Base-by-base conservation (phyloP, 345 rosid species). In the Brassica juncea region DNA sequence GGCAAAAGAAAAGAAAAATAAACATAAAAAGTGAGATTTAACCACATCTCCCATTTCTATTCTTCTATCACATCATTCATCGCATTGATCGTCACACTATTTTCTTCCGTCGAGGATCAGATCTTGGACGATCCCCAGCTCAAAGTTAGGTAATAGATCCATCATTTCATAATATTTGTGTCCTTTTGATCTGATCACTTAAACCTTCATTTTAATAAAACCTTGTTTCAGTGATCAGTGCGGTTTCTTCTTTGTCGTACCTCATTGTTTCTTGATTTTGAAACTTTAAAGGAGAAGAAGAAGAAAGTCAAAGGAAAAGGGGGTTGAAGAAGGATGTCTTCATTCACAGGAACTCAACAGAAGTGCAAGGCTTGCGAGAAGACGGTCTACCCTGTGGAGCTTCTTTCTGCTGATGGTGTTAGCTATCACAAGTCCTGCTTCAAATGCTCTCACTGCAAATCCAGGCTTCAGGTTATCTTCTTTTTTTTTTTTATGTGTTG, bases 401-500 rank as follows among this genome's bases (percentile, higher is more conserved):
- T 90, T 86, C 70, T 92, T 27, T 74, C 94, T 0, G 94, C 93
- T 66, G 97, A 92, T 85, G 98, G 96, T 15, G 77, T 87, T 75
- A 68, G 88, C 34, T 94, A 89, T 77, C 98, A 94, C 80, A 94
- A 90, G 82, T 87, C 88, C 31, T 94, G 98, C 86, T 94, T 94
- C 91, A 92, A 85, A 81, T 90, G 97, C 89, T 84, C 84, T 54
- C 97, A 92, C 66, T 94, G 98, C 93, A 89, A 88, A 80, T 90
- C 93, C 66, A 84, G 76, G 42, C 90, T 94, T 77, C 91, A 84
- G 88, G 97, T 92, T 92, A 67, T 27, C 10, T 52, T 0, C n/a
- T 25, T 68, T 63, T 12, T 21, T 68, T 63, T 12, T 21, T 6
- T 4, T 49, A 5, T 34, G 37, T 34, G 5, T 52, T 52, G 10